phyloP scores from a whole-genome alignment of 495 filamentous ascomycete genomes.

The Podospora tetraspora region DNA sequence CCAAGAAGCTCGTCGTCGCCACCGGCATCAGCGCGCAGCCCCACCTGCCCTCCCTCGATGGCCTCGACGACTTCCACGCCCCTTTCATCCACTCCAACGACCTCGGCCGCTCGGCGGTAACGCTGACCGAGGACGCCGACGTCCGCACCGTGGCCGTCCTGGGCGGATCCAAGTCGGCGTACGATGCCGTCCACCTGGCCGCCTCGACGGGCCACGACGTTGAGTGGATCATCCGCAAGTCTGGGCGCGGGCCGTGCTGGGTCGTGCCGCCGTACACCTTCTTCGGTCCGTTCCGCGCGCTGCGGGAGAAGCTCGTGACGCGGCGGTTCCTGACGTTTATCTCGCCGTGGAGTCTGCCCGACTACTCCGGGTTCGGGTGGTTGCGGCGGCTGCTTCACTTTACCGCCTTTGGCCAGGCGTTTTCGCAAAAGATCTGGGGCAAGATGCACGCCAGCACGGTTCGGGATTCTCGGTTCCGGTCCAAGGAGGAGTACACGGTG shows the following conservation, averaged over 20 bases:
- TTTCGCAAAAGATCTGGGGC: constrained; percentile 58
- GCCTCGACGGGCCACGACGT: constrained; percentile 57
- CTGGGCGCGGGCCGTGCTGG: constrained; percentile 63
- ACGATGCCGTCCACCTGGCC: constrained; percentile 64
- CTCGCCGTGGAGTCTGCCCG: constrained; percentile 22
- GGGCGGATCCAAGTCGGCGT: constrained; percentile 67
- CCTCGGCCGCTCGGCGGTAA: constrained; percentile 29
- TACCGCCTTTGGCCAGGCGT: constrained; percentile 53
- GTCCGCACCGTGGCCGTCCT: constrained; percentile 48
- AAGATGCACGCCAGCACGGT: constrained; percentile 50
- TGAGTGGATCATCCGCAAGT: constrained; percentile 66
- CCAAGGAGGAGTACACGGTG: constrained; percentile 48
- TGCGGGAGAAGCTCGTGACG: constrained; percentile 42
- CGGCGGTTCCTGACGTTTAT: constrained; percentile 40
- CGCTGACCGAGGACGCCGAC: constrained; percentile 19
- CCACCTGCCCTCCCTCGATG: constrained; percentile 42
- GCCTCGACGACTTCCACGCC: constrained; percentile 45
- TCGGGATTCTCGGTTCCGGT: constrained; percentile 47
- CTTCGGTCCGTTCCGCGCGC: constrained; percentile 24
- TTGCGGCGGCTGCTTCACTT: constrained; percentile 39
- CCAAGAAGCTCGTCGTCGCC: constrained; percentile 59
- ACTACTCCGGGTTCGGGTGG: constrained; percentile 23
- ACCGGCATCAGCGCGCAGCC: constrained; percentile 64
- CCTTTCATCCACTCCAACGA: constrained; percentile 60
- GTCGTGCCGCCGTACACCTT: constrained; percentile 46